phyloP scores from a whole-genome alignment of 352 stramenopile species.

The Thalassiosira gravida region DNA sequence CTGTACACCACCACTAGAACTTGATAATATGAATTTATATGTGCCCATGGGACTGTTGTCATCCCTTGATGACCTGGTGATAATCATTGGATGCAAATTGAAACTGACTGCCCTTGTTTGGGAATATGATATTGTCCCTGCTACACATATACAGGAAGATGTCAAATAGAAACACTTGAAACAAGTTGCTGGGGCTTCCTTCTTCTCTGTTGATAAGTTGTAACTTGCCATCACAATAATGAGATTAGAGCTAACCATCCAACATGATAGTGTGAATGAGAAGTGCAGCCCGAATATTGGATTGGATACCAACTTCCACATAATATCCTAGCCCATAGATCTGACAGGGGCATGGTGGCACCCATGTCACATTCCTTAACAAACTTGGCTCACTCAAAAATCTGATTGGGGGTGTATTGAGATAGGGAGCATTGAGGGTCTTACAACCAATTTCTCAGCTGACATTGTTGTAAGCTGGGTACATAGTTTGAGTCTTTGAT shows the following conservation, averaged over 20 bases:
- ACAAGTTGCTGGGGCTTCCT: constrained; percentile 28
- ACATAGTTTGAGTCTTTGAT: too few relatives aligned
- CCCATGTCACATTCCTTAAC: constrained; percentile 36
- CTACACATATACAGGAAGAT: constrained; percentile 33
- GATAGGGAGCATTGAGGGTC: too few relatives aligned
- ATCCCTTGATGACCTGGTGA: too few relatives aligned
- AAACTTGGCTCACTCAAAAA: too few relatives aligned
- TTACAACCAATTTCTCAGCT: too few relatives aligned
- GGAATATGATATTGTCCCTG: constrained; percentile 42
- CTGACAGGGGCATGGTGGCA: constrained; percentile 32
- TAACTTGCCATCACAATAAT: neutral
- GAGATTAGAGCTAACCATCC: constrained; percentile 33
- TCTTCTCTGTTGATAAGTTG: constrained; percentile 21
- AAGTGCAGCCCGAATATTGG: constrained; percentile 27
- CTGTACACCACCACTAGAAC: too few relatives aligned
- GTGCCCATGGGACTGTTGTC: too few relatives aligned
- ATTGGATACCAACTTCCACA: constrained; percentile 29
- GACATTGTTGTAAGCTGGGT: too few relatives aligned
- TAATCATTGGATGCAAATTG: constrained; percentile 36
- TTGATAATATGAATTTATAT: too few relatives aligned
- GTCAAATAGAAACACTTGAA: constrained; percentile 44
- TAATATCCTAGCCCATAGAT: constrained; percentile 35
- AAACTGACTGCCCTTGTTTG: constrained; percentile 27
- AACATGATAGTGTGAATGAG: constrained; percentile 42
- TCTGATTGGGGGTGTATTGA: too few relatives aligned